Conservation (phyloP, 2,329 filamentous ascomycete genomes). For the Westerdykella ornata region DNA sequence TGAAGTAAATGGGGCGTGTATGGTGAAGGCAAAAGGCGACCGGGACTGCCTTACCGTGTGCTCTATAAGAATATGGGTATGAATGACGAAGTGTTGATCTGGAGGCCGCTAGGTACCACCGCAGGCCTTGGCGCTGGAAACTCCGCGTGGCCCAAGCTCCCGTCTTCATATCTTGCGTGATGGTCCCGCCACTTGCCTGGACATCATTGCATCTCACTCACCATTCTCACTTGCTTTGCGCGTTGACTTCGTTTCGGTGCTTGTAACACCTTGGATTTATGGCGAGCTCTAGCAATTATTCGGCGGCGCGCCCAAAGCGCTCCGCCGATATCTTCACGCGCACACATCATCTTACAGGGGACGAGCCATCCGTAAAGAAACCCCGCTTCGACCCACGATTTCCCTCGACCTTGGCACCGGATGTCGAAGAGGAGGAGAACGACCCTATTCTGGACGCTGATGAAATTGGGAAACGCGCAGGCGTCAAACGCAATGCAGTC, state of each 20-base stretch:
- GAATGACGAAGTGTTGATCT: too few relatives aligned
- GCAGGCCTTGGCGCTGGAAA: constrained; percentile 4
- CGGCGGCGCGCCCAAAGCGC: constrained; percentile 70
- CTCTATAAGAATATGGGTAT: constrained; percentile 2
- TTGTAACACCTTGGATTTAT: constrained; percentile 8
- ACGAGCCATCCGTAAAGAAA: constrained; percentile 58
- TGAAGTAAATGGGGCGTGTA: neutral
- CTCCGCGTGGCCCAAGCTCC: constrained; percentile 17
- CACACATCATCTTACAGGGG: constrained; percentile 58
- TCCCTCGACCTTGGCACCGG: constrained; percentile 81
- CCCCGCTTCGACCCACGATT: constrained; percentile 93
- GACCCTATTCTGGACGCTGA: constrained; percentile 80
- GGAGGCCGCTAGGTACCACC: too few relatives aligned
- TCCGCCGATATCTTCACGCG: constrained; percentile 74
- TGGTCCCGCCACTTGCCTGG: neutral
- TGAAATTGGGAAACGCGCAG: constrained; percentile 70
- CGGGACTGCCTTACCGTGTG: constrained; percentile 12
- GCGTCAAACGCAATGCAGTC: constrained; percentile 84
- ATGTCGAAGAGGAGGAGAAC: constrained; percentile 62
- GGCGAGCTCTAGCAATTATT: constrained; percentile 25
- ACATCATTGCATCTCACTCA: neutral
- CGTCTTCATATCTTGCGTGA: neutral
- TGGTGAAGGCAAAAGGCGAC: constrained; percentile 2
- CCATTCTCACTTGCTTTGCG: too few relatives aligned
- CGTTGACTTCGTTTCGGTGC: neutral